Evolutionary conservation across 179 eudicot species (phyloP).

Genomic region (Heliamphora pulchella): DNA sequence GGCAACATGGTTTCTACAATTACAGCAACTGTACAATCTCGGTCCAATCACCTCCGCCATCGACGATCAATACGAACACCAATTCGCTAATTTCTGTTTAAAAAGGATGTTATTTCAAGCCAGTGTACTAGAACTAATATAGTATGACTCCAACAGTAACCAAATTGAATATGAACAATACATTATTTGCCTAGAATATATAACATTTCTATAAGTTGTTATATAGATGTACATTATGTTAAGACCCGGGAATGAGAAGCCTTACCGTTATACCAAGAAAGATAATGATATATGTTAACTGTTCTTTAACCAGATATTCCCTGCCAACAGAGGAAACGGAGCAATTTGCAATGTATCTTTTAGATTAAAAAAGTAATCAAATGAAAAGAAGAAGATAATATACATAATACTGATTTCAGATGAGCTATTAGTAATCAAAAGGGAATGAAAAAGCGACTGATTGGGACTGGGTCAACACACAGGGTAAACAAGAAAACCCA

Average conservation of each 20-base stretch:
- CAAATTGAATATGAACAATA: no score
- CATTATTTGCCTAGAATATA: no score
- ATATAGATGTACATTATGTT: not conserved
- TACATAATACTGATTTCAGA: not conserved
- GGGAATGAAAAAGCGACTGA: not conserved
- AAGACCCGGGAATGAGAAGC: not conserved
- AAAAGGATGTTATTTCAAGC: not conserved
- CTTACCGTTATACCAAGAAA: not conserved
- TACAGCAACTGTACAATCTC: constrained; percentile 44
- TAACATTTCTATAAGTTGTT: no score
- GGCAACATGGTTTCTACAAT: constrained; percentile 46
- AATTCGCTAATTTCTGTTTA: not conserved
- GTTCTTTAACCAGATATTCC: not conserved
- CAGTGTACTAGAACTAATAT: no score
- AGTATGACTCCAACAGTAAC: no score
- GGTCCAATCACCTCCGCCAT: constrained; percentile 45
- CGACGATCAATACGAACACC: constrained; percentile 16
- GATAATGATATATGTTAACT: not conserved
- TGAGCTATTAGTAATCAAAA: not conserved
- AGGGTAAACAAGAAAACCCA: not conserved
- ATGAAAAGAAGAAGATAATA: not conserved
- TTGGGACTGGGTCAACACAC: not conserved
- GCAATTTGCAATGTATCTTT: not conserved
- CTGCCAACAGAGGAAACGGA: not conserved
- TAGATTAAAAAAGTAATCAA: not conserved